Evolutionary conservation across 2,329 filamentous ascomycete species (phyloP).

Genomic region (Phoma sp.): DNA sequence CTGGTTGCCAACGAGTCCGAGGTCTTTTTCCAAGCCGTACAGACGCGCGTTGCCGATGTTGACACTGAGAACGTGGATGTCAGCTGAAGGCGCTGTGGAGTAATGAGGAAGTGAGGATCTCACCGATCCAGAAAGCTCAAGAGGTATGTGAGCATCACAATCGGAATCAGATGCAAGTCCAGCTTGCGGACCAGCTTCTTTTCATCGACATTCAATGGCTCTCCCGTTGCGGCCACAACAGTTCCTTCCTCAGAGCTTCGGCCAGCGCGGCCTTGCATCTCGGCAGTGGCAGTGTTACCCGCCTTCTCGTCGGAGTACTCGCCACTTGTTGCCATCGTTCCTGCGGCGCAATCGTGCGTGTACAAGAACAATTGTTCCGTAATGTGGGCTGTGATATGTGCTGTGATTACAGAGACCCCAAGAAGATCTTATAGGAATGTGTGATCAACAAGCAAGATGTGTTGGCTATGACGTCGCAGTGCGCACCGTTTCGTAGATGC

Average conservation of each 20-base stretch:
- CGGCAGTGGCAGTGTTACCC: background rate
- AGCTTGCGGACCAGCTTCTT: slow-evolving; percentile 69
- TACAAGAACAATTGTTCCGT: background rate
- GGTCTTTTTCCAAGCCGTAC: slow-evolving; percentile 68
- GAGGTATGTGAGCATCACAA: slow-evolving; percentile 75
- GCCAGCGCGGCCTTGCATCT: background rate
- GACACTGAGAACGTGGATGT: slow-evolving; percentile 50
- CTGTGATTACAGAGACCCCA: too few species aligned
- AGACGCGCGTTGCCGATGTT: slow-evolving; percentile 75
- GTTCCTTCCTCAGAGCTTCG: too few species aligned
- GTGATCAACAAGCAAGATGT: too few species aligned
- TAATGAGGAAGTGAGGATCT: slow-evolving; percentile 29
- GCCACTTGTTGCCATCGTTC: background rate
- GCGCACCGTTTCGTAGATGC: background rate
- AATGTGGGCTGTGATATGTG: too few species aligned
- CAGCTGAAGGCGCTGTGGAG: slow-evolving; percentile 9
- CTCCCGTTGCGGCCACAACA: background rate
- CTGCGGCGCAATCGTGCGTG: background rate
- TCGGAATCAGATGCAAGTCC: slow-evolving; percentile 68
- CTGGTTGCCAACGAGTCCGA: slow-evolving; percentile 66
- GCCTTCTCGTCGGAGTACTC: background rate
- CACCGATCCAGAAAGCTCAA: slow-evolving; percentile 78
- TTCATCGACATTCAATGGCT: slow-evolving; percentile 48
- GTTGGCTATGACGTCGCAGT: too few species aligned
- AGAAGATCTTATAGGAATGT: too few species aligned